Percentiles rank a stretch among this genome's conserved stretches.
These are phyloP conservation scores for Lactarius evosmus DNA, from an alignment of 768 basidiomycete species.

Conservation along the genomic window DNA sequence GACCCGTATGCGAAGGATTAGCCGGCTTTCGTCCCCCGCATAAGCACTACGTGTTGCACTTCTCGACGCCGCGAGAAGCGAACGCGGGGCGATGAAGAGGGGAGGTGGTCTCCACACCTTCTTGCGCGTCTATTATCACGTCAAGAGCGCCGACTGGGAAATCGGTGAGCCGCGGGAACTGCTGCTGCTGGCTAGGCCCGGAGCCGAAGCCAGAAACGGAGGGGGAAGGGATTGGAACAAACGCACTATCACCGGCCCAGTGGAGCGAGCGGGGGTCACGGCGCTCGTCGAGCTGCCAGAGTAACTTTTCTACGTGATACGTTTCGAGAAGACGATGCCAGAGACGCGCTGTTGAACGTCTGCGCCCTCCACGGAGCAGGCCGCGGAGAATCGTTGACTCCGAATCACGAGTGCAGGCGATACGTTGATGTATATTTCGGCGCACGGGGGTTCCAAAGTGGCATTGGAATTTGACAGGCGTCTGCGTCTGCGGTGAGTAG, in stretches of 20 bases:
- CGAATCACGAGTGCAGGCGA: constrained; percentile 45
- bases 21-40: constrained; percentile 46
- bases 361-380: constrained; percentile 36
- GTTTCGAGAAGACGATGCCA: constrained; percentile 50
- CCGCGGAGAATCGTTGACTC: constrained; percentile 43
- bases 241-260: constrained; percentile 27
- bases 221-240: background rate
- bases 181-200: constrained; percentile 30
- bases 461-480: constrained; percentile 41
- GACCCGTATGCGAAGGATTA: constrained; percentile 32
- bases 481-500: constrained; percentile 40
- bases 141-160: constrained; percentile 56
- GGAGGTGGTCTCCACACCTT: constrained; percentile 47
- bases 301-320: constrained; percentile 69
- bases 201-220: background rate
- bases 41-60: constrained; percentile 58
- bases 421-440: constrained; percentile 47
- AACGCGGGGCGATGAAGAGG: constrained; percentile 36
- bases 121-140: constrained; percentile 53
- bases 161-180: constrained; percentile 42
- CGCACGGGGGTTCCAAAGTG: constrained; percentile 64
- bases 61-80: constrained; percentile 42
- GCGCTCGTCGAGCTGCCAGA: constrained; percentile 46
- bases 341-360: constrained; percentile 40
- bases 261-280: constrained; percentile 18